Base-by-base conservation (phyloP, 495 filamentous ascomycete genomes). In the Copromyces sp. region DNA sequence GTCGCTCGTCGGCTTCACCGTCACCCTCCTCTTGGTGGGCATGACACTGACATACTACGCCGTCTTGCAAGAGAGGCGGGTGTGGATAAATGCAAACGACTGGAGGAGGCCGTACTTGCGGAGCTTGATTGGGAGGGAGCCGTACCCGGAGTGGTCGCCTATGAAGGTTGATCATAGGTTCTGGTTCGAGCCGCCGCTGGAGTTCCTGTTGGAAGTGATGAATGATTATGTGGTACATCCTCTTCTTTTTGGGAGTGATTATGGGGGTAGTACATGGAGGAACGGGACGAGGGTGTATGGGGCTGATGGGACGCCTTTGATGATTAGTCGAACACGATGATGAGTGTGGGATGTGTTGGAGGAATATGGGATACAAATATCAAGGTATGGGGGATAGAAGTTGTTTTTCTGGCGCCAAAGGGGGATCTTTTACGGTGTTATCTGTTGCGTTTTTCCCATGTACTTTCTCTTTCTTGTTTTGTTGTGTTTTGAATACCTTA, bases 21-120 rank as follows among this genome's bases (percentile, higher is more conserved):
- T 71, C 17, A 24, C 70, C 7, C 40, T 74, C 9, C 12, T 53
- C 8, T 20, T 68, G 3, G 41, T 70, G n/a, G 70, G 69, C 29
- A 68, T 71, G 40, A 40, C 47, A 44, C 38, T 77, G 41, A 17
- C 71, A 11, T 77, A 72, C 35, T 29, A 72, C 11, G 75, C 77
- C 45, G 71, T 78, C 45, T 37, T 69, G 17, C 44, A 40, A 16
- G 77, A 78, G 70, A 53, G 77, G 4, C 42, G 39, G 4, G 69
- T 77, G 39, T 78, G 77, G 77, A 29, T 73, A 1, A 47, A 37
- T 20, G 42, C 17, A 17, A 78, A 75, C 61, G 71, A 74, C 37
- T 77, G 74, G 74, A 69, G 75, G 24, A 24, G 11, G 2, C 71
- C 71, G 6, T 77, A 78, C 40, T 29, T 76, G 37, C 14, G 17